These are phyloP conservation scores for Lathyrus aphaca DNA, from an alignment of 306 rosid genomes.

Conservation along the genomic window DNA sequence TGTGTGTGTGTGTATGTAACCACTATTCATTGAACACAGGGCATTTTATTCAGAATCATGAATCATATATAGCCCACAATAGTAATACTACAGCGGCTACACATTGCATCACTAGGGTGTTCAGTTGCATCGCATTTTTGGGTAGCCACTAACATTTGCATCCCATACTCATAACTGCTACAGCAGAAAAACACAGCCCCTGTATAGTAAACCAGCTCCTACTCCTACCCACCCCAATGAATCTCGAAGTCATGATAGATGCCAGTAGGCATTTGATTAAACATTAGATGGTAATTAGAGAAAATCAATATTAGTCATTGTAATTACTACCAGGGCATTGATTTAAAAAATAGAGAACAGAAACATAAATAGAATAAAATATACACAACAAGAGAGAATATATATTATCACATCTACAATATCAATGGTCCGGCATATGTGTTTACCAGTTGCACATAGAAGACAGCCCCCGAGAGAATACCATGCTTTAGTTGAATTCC, in stretches of 20 bases:
- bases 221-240: background rate
- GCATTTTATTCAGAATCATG: conserved; percentile 16
- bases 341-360: conserved; percentile 12
- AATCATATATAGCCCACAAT: background rate
- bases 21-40: conserved; percentile 6
- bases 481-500: conserved; percentile 95
- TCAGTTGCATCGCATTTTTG: background rate
- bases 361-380: conserved; percentile 26
- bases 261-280: conserved; percentile 11
- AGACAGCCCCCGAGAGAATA: conserved; percentile 95
- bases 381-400: conserved; percentile 30
- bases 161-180: background rate
- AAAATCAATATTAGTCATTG: conserved; percentile 33
- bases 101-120: background rate
- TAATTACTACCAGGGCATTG: conserved; percentile 10
- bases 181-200: background rate
- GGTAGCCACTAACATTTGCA: background rate
- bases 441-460: conserved; percentile 89
- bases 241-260: conserved; percentile 7
- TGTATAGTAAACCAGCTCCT: background rate
- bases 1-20: background rate
- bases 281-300: conserved; percentile 6
- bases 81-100: background rate
- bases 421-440: conserved; percentile 32
- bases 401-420: conserved; percentile 32